Conservation (phyloP, 352 stramenopile species). For the Phytophthora palmivora region DNA sequence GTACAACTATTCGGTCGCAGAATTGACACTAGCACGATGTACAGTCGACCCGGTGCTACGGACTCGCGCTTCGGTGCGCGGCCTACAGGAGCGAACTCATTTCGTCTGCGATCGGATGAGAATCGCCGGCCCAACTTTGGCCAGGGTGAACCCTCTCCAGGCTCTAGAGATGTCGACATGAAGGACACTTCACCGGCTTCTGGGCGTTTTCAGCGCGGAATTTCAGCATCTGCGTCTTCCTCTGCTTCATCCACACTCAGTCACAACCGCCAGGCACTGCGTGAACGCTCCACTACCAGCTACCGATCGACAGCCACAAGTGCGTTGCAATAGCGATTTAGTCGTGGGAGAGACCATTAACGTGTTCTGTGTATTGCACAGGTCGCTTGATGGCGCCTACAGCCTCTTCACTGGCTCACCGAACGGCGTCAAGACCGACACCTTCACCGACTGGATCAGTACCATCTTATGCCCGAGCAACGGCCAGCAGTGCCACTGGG, state of each 20-base stretch:
- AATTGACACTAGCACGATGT: constrained; percentile 31
- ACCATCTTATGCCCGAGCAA: constrained; percentile 38
- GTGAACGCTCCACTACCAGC: constrained; percentile 20
- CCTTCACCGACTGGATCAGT: constrained; percentile 16
- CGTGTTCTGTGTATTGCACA: constrained; percentile 9
- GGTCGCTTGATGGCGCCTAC: constrained; percentile 40
- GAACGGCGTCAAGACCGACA: constrained; percentile 11
- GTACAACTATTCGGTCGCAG: background rate
- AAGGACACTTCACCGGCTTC: constrained; percentile 36
- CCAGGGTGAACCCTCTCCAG: constrained; percentile 10
- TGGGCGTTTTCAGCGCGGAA: constrained; percentile 18
- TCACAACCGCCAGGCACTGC: constrained; percentile 23
- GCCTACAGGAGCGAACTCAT: constrained; percentile 28
- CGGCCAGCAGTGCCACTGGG: constrained; percentile 37
- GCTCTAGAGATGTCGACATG: constrained; percentile 41
- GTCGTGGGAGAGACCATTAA: constrained; percentile 19
- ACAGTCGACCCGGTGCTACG: constrained; percentile 12
- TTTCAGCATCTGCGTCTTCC: constrained; percentile 7
- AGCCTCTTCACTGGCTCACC: constrained; percentile 38
- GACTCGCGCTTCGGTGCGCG: constrained; percentile 27
- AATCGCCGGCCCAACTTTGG: constrained; percentile 42
- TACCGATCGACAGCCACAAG: constrained; percentile 27
- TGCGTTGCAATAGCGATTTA: constrained; percentile 16
- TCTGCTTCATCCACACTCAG: constrained; percentile 5
- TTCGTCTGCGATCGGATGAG: constrained; percentile 40